These are phyloP conservation scores for Dryadomyces quercus-mongolicae DNA, from an alignment of 2,329 filamentous ascomycete species.

Conservation along the genomic window DNA sequence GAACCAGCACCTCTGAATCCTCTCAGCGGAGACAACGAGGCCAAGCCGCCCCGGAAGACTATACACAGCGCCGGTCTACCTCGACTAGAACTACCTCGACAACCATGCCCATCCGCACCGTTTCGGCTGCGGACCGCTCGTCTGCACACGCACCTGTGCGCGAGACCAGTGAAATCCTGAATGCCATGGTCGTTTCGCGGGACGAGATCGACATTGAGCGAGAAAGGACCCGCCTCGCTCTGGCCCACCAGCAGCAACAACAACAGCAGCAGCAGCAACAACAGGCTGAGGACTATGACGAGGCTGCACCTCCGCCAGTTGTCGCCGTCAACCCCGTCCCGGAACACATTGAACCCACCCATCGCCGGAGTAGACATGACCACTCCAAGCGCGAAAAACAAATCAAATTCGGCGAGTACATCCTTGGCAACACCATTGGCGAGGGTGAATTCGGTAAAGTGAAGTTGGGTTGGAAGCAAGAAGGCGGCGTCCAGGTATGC, in stretches of 20 bases:
- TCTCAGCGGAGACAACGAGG: constrained; percentile 25
- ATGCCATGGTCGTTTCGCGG: constrained; percentile 64
- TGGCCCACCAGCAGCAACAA: constrained; percentile 35
- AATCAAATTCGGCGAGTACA: constrained; percentile 89
- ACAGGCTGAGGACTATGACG: constrained; percentile 27
- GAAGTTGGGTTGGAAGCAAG: constrained; percentile 95
- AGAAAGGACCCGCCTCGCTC: constrained; percentile 56
- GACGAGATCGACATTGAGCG: constrained; percentile 62
- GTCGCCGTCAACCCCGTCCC: constrained; percentile 19
- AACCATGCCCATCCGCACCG: constrained; percentile 32
- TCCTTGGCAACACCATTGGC: constrained; percentile 87
- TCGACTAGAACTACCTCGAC: constrained; percentile 15
- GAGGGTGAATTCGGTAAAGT: constrained; percentile 99
- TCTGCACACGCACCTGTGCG: constrained; percentile 50
- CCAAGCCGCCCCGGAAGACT: constrained; percentile 20
- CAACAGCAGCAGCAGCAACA: neutral
- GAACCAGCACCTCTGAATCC: constrained; percentile 18
- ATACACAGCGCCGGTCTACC: constrained; percentile 17
- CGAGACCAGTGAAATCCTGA: constrained; percentile 70
- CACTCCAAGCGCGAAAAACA: constrained; percentile 55
- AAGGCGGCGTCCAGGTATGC: constrained; percentile 68
- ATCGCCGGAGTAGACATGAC: constrained; percentile 32
- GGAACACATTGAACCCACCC: too few species aligned
- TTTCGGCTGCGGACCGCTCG: constrained; percentile 28
- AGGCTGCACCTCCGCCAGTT: constrained; percentile 31